Evolutionary conservation across 1,284 basidiomycete genomes (phyloP).

Genomic region (Rhodotorula sp.): DNA sequence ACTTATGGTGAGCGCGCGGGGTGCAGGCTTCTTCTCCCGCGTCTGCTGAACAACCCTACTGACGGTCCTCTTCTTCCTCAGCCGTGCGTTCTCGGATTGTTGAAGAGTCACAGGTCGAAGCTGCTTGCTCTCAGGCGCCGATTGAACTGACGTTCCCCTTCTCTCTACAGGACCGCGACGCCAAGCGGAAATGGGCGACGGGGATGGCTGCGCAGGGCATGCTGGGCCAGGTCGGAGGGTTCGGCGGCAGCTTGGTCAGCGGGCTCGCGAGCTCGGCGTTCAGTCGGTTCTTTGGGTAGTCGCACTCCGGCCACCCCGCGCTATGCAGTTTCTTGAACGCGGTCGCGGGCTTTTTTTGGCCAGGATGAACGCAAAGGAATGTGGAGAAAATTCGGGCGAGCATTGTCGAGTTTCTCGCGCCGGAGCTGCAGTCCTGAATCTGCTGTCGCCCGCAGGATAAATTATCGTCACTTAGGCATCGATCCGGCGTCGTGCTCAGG

Average conservation of each 20-base stretch:
- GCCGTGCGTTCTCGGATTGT: not conserved
- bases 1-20: constrained; percentile 60
- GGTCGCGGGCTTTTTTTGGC: not conserved
- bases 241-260: constrained; percentile 41
- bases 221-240: constrained; percentile 41
- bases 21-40: not conserved
- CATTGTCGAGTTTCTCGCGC: too few relatives aligned
- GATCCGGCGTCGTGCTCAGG: too few relatives aligned
- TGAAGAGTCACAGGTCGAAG: not conserved
- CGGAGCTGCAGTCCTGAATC: too few relatives aligned
- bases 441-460: too few relatives aligned
- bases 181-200: constrained; percentile 45
- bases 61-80: not conserved
- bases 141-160: not conserved
- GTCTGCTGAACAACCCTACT: not conserved
- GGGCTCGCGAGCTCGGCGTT: constrained; percentile 34
- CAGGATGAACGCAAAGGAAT: too few relatives aligned
- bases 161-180: constrained; percentile 39
- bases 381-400: too few relatives aligned
- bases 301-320: not conserved
- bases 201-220: constrained; percentile 42
- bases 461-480: too few relatives aligned
- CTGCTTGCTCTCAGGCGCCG: not conserved
- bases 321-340: too few relatives aligned
- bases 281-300: constrained; percentile 29